Conservation (phyloP, 2,329 filamentous ascomycete genomes). For the Penicillium sp. region DNA sequence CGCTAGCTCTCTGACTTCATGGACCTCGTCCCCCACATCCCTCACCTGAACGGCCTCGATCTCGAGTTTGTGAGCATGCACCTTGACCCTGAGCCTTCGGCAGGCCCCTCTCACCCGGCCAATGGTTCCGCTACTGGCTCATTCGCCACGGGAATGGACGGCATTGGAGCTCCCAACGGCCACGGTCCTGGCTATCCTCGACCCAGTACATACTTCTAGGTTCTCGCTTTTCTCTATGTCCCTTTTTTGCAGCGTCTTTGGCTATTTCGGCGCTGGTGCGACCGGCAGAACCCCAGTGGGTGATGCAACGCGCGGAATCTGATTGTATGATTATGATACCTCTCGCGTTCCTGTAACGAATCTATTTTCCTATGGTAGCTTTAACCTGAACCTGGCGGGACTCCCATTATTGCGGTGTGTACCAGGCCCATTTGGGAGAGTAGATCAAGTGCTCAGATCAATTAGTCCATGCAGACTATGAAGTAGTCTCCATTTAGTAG, state of each 20-base stretch:
- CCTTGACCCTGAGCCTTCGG: conserved; percentile 40
- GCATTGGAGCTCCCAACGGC: conserved; percentile 34
- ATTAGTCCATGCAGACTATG: neutral
- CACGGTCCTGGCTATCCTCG: conserved; percentile 39
- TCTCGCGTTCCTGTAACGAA: conserved; percentile 36
- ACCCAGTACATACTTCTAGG: conserved; percentile 46
- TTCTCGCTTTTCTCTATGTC: conserved; percentile 1
- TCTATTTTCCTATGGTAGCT: conserved; percentile 19
- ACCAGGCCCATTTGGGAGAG: no score
- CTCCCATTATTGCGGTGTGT: neutral
- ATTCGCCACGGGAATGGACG: conserved; percentile 29
- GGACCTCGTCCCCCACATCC: conserved; percentile 51
- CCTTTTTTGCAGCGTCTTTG: conserved; percentile 25
- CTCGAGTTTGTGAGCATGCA: conserved; percentile 46
- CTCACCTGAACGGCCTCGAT: conserved; percentile 48
- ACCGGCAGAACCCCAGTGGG: conserved; percentile 23
- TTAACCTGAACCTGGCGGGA: neutral
- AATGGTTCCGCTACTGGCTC: conserved; percentile 35
- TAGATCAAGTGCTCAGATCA: neutral
- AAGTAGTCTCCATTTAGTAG: no score
- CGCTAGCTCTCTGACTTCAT: conserved; percentile 53
- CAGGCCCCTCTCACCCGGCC: conserved; percentile 23
- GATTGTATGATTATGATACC: conserved; percentile 49
- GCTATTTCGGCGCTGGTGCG: conserved; percentile 20
- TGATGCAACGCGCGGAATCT: conserved; percentile 37